These are phyloP conservation scores for Rauvolfia tetraphylla DNA, from an alignment of 257 asterid species.

Conservation along the genomic window DNA sequence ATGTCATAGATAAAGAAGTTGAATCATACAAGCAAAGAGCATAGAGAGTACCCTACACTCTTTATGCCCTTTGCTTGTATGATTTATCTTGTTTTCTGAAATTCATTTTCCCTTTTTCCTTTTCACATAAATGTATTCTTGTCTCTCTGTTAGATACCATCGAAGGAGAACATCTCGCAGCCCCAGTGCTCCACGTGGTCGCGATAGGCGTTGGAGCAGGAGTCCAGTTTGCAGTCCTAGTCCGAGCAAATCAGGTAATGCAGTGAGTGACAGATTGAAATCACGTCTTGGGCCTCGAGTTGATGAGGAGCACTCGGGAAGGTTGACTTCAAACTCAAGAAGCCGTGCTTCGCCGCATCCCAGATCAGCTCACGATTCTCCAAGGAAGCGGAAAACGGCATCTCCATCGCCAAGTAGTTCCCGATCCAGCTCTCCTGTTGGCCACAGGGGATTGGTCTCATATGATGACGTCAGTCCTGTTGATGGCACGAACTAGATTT, in stretches of 20 bases:
- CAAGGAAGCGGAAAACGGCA: conserved; percentile 40
- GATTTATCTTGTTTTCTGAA: not conserved
- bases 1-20: too few relatives aligned
- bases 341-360: conserved; percentile 47
- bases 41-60: not conserved
- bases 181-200: conserved; percentile 53
- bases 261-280: conserved; percentile 58
- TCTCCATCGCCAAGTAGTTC: conserved; percentile 39
- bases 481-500: conserved; percentile 35
- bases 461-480: conserved; percentile 73
- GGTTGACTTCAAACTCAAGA: conserved; percentile 54
- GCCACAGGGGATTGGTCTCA: conserved; percentile 67
- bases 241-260: conserved; percentile 48
- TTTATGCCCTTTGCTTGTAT: not conserved
- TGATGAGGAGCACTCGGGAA: conserved; percentile 29
- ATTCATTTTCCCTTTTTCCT: not conserved
- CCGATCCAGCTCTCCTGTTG: conserved; percentile 55
- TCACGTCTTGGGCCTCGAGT: conserved; percentile 79
- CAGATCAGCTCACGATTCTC: conserved; percentile 45
- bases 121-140: not conserved
- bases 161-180: conserved; percentile 73
- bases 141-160: conserved; percentile 39
- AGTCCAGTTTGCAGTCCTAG: conserved; percentile 66
- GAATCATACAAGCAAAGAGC: too few relatives aligned
- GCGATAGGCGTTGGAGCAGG: conserved; percentile 48